Conservation (phyloP, 1,284 basidiomycete species). For the Boletus holoroseus region DNA sequence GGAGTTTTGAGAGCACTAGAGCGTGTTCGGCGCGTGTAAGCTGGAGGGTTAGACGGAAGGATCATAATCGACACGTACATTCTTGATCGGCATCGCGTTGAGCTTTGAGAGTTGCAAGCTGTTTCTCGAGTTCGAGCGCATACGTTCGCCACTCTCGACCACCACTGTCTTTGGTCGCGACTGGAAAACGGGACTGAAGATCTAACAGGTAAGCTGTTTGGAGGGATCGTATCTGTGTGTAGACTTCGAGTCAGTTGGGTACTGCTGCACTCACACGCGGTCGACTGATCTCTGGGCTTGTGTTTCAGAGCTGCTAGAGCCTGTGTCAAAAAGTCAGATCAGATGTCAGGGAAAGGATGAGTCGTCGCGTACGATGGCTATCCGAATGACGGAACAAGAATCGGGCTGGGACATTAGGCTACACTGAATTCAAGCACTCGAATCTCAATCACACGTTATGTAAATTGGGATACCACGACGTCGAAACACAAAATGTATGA, state of each 20-base stretch:
- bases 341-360: background rate
- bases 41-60: background rate
- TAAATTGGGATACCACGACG: background rate
- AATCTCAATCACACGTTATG: background rate
- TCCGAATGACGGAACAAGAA: slow-evolving; percentile 13
- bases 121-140: slow-evolving; percentile 28
- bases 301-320: slow-evolving; percentile 25
- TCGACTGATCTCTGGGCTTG: slow-evolving; percentile 25
- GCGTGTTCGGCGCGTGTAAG: background rate
- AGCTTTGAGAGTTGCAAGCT: slow-evolving; percentile 21
- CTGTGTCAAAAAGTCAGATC: slow-evolving; percentile 13
- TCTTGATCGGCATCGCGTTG: slow-evolving; percentile 21
- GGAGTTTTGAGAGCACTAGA: slow-evolving; percentile 19
- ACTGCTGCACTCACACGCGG: slow-evolving; percentile 17
- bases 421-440: background rate
- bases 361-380: slow-evolving; percentile 24
- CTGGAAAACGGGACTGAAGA: slow-evolving; percentile 25
- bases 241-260: background rate
- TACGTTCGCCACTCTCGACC: slow-evolving; percentile 24
- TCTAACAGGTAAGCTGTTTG: slow-evolving; percentile 30
- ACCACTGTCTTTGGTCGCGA: background rate
- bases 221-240: background rate
- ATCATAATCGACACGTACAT: slow-evolving; percentile 12
- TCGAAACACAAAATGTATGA: background rate
- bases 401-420: slow-evolving; percentile 18